Conservation (phyloP, 164 flowering plant species). For the Vitis rupestris region DNA sequence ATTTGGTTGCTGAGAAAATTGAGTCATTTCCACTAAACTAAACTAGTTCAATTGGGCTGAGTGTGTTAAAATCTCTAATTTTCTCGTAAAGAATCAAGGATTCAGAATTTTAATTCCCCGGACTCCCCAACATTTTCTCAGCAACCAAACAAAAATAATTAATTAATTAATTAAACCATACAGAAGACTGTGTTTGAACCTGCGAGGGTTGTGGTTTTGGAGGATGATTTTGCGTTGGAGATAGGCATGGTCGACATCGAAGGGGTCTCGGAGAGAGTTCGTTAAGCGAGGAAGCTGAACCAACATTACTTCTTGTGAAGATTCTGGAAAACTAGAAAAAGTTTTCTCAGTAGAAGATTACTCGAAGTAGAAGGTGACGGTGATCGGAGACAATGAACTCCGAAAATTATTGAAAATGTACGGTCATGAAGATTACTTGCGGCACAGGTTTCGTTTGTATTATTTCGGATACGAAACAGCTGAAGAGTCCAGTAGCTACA, state of each 20-base stretch:
- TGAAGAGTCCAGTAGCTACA: no score
- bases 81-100: no score
- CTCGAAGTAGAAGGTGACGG: no score
- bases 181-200: conserved; percentile 21
- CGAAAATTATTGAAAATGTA: no score
- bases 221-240: conserved; percentile 70
- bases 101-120: background rate
- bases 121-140: background rate
- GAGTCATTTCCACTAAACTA: no score
- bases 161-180: background rate
- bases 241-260: conserved; percentile 86
- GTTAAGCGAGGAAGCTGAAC: conserved; percentile 82
- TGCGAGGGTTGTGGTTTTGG: conserved; percentile 40
- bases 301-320: conserved; percentile 39
- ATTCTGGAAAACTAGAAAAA: conserved; percentile 9
- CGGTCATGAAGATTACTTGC: no score
- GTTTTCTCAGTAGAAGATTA: no score
- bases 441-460: no score
- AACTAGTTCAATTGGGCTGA: no score
- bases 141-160: conserved; percentile 8
- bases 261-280: conserved; percentile 72
- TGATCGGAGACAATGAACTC: no score
- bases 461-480: no score
- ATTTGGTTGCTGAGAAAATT: background rate
- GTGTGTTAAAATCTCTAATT: no score